phyloP scores from a whole-genome alignment of 1,284 basidiomycete species.

The Ustilago xerochloae region DNA sequence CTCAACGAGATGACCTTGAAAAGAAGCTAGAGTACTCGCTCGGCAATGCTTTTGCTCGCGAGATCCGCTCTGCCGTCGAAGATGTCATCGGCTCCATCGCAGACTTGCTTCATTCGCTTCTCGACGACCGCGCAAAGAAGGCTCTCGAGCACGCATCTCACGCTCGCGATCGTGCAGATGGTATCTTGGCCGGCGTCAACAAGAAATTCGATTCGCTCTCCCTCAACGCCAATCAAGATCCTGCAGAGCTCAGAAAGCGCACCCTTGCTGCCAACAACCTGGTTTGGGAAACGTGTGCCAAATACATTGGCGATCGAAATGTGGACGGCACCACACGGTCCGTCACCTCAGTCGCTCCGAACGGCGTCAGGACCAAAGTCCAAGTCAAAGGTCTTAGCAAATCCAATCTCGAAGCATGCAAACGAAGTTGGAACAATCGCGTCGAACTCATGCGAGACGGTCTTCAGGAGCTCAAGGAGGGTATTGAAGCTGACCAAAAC shows the following conservation, averaged over 20 bases:
- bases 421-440: conserved; percentile 46
- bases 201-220: conserved; percentile 35
- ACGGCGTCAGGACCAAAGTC: conserved; percentile 43
- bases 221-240: conserved; percentile 6
- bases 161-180: conserved; percentile 42
- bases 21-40: conserved; percentile 46
- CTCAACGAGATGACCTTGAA: conserved; percentile 25
- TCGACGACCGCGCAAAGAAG: conserved; percentile 48
- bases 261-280: conserved; percentile 45
- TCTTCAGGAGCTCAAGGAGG: conserved; percentile 48
- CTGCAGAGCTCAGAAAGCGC: conserved; percentile 34
- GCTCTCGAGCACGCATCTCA: conserved; percentile 46
- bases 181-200: conserved; percentile 13
- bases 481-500: conserved; percentile 29
- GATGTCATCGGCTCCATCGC: conserved; percentile 51
- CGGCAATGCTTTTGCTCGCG: conserved; percentile 50
- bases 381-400: conserved; percentile 48
- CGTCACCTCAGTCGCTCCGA: conserved; percentile 39
- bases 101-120: conserved; percentile 56
- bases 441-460: conserved; percentile 54
- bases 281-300: conserved; percentile 50
- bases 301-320: conserved; percentile 40
- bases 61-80: conserved; percentile 42
- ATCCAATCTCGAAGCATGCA: conserved; percentile 52
- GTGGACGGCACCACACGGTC: conserved; percentile 35